Conservation (phyloP, 768 basidiomycete genomes). For the Pisolithus albus region DNA sequence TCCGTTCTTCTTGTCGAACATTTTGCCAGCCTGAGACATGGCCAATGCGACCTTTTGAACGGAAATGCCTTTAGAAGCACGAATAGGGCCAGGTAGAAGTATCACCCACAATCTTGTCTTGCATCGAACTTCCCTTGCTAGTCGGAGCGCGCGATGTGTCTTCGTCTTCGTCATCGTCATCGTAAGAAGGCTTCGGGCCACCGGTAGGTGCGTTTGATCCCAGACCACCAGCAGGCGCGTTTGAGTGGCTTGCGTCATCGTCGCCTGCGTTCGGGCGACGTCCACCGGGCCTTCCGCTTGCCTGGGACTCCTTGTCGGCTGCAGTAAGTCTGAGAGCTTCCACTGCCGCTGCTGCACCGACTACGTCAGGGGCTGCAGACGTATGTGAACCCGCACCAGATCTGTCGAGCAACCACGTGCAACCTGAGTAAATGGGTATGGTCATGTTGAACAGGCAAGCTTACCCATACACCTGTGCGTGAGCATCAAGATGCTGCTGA, state of each 20-base stretch:
- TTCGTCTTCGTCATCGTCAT: constrained; percentile 11
- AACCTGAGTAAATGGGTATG: background rate
- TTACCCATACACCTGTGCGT: constrained; percentile 27
- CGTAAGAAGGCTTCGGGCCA: background rate
- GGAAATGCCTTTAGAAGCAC: background rate
- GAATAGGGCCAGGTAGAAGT: background rate
- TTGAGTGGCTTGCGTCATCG: background rate
- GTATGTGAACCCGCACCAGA: constrained; percentile 10
- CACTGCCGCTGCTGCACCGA: constrained; percentile 25
- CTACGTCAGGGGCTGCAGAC: constrained; percentile 22
- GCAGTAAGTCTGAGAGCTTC: constrained; percentile 26
- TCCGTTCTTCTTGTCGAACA: constrained; percentile 28
- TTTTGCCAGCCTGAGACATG: constrained; percentile 27
- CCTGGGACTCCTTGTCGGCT: constrained; percentile 4
- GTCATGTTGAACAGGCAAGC: background rate
- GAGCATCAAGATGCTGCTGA: constrained; percentile 19
- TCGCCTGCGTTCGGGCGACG: background rate
- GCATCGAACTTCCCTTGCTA: constrained; percentile 15
- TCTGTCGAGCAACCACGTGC: constrained; percentile 3
- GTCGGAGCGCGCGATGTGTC: constrained; percentile 2
- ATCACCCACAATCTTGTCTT: constrained; percentile 24
- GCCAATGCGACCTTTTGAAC: constrained; percentile 20
- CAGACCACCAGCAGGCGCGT: constrained; percentile 14
- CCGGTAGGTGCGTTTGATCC: constrained; percentile 1
- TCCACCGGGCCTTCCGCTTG: constrained; percentile 1